Conservation (phyloP, 2,329 filamentous ascomycete genomes). For the Myriosclerotinia scirpicola region DNA sequence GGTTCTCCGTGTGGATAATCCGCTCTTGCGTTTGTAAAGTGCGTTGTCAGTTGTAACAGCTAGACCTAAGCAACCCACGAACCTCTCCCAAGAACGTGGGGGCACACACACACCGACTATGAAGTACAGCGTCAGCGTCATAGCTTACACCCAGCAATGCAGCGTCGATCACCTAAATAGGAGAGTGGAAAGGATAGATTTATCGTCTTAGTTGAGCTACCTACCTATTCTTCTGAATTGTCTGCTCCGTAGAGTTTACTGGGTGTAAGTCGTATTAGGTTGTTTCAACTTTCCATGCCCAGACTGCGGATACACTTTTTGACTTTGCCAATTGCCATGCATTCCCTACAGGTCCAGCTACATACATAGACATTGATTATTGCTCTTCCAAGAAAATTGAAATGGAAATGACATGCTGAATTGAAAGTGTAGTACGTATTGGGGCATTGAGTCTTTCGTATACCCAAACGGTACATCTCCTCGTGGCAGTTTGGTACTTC, state of each 20-base stretch:
- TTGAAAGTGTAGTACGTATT: neutral
- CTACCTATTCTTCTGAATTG: neutral
- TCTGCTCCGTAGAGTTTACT: neutral
- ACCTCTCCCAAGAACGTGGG: slow-evolving; percentile 2
- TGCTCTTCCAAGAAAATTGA: neutral
- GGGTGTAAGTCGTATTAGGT: neutral
- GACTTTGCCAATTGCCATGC: neutral
- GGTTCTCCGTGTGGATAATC: neutral
- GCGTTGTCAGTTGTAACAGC: neutral
- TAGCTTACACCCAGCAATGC: slow-evolving; percentile 1
- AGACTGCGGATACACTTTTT: slow-evolving; percentile 8
- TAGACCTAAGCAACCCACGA: neutral
- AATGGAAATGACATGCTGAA: neutral
- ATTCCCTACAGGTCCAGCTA: slow-evolving; percentile 2
- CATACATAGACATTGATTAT: too few relatives aligned
- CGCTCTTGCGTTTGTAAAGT: neutral
- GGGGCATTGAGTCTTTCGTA: too few relatives aligned
- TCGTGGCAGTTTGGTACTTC: neutral
- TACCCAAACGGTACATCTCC: too few relatives aligned
- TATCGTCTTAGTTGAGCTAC: too few relatives aligned
- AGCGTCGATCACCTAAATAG: slow-evolving; percentile 12
- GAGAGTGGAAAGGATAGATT: neutral
- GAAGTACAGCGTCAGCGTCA: slow-evolving; percentile 8
- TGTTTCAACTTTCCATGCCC: neutral
- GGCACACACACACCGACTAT: neutral